Base-by-base conservation (phyloP, 305 asterid genomes). In the Solanum hybrid region DNA sequence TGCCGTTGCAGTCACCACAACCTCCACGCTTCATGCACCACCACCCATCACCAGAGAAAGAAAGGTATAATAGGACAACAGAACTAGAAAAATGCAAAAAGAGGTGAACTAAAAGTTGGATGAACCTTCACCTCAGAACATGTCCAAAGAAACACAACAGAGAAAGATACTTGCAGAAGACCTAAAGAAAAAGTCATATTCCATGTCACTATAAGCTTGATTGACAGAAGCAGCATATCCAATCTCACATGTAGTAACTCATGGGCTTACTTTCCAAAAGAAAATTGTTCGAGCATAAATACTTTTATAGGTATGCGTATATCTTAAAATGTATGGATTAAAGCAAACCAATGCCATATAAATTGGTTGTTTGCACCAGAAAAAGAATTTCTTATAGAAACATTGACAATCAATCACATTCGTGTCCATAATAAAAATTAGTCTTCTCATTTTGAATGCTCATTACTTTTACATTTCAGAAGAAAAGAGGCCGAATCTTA, bases 181-280 rank as follows among this genome's bases (percentile, higher is more conserved):
- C 61, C 14, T 76, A 15, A 37, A 79, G 86, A 22, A 79, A 34
- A 79, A 79, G 61, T 13, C 10, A 79, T 24, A 79, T 89, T 91
- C 91, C 33, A 93, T 91, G 92, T 91, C 92, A 84, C 89, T 22
- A 33, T 94, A 89, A 73, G 89, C 29, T 93, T 84, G 91, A 92
- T 94, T 87, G 90, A 89, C 90, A 93, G 83, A 90, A 93, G 92
- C 89, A 91, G 86, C 94, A 90, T 73, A 79, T 79, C 86, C 51
- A 15, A 79, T 79, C 51, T 79, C 86, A 79, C 22, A 6, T 36
- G 61, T 41, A 22, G 51, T 14, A 79, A 27, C 84, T 79, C 51
- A n/a, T 79, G 78, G 51, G 84, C 26, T 32, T 41, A 27, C 39
- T 85, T 85, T 85, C 77, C 38, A n/a, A 32, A 39, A n/a, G 89